Percentiles rank a stretch among this genome's conserved stretches.
Evolutionary conservation across 345 rosid species (phyloP).

Genomic region (Diplotaxis tenuifolia): DNA sequence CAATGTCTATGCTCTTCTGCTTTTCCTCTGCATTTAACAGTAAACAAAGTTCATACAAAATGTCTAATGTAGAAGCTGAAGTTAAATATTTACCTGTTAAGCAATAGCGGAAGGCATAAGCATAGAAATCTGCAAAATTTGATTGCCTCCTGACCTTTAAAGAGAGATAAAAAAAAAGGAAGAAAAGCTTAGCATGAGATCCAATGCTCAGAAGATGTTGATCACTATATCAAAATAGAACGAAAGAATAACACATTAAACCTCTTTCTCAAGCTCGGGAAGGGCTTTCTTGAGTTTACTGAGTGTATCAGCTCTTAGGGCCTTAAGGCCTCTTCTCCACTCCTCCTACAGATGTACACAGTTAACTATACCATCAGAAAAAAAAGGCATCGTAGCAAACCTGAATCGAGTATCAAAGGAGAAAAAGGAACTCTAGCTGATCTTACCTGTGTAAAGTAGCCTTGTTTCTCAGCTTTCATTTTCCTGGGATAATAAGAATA

Average conservation of each 20-base stretch:
- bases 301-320: slow-evolving; percentile 62
- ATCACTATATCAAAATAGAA: not conserved
- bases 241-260: slow-evolving; percentile 23
- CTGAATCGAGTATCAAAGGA: not conserved
- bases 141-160: slow-evolving; percentile 65
- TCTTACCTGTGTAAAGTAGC: slow-evolving; percentile 68
- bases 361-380: not conserved
- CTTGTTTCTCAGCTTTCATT: slow-evolving; percentile 96
- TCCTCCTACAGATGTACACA: slow-evolving; percentile 57
- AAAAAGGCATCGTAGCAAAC: not conserved
- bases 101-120: slow-evolving; percentile 87
- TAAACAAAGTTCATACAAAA: not conserved
- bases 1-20: slow-evolving; percentile 90
- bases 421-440: not conserved
- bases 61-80: not conserved
- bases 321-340: slow-evolving; percentile 81
- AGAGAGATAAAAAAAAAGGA: slow-evolving; percentile 13
- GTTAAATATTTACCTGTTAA: slow-evolving; percentile 68
- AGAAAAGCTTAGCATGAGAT: not conserved
- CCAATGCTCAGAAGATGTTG: not conserved
- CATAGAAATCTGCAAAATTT: slow-evolving; percentile 78
- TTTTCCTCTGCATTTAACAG: slow-evolving; percentile 70
- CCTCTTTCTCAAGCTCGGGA: slow-evolving; percentile 86
- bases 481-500: slow-evolving; percentile 53
- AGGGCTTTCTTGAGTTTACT: slow-evolving; percentile 73